phyloP scores from a whole-genome alignment of 2,329 filamentous ascomycete species.

The Thermochaetoides dissita region DNA sequence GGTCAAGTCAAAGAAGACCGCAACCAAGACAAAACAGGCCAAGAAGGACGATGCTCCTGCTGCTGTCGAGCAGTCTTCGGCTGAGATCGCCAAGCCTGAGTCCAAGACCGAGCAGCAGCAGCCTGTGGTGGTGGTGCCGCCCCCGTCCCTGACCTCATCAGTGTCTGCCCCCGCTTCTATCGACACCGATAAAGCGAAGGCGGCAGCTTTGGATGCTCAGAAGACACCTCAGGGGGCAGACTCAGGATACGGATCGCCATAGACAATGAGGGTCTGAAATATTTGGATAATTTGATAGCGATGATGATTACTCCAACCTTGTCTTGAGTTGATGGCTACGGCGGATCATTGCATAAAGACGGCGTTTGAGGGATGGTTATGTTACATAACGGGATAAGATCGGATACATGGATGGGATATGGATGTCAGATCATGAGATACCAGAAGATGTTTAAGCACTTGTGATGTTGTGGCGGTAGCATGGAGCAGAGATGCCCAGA shows the following conservation, averaged over 20 bases:
- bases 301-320: too few relatives aligned
- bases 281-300: too few relatives aligned
- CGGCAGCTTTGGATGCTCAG: slow-evolving; percentile 4
- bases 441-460: too few relatives aligned
- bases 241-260: slow-evolving; percentile 16
- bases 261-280: not conserved
- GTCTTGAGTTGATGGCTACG: too few relatives aligned
- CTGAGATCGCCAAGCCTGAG: not conserved
- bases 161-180: not conserved
- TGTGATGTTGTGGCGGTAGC: too few relatives aligned
- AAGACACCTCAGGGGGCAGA: slow-evolving; percentile 9
- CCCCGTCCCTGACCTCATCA: slow-evolving; percentile 2
- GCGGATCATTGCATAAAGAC: too few relatives aligned
- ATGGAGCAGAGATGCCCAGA: too few relatives aligned
- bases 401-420: too few relatives aligned
- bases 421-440: too few relatives aligned
- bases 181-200: slow-evolving; percentile 11
- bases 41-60: slow-evolving; percentile 1
- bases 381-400: too few relatives aligned
- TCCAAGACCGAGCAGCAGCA: not conserved
- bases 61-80: slow-evolving; percentile 2
- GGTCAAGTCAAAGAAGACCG: slow-evolving; percentile 2
- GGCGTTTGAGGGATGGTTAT: too few relatives aligned
- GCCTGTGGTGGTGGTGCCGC: slow-evolving; percentile 1
- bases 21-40: slow-evolving; percentile 1